Evolutionary conservation across 2,329 filamentous ascomycete genomes (phyloP), one percentile per base, ranked within the genome.

Genomic region (Trichoderma sp.): DNA sequence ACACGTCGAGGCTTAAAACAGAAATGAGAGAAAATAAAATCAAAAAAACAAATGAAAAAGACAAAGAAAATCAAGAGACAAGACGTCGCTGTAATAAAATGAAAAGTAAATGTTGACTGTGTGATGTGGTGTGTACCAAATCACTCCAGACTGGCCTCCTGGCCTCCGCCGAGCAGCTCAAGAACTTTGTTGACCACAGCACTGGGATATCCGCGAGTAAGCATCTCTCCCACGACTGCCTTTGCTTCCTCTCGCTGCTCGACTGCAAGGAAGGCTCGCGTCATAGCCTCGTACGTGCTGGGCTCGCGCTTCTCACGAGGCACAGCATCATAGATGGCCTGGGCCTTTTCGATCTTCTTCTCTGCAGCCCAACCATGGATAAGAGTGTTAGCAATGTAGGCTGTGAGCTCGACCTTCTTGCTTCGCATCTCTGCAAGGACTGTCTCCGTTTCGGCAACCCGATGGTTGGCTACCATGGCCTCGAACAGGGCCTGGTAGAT

Each of bases 281-380:
- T 97, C 96, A 99, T 99, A 53, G 95, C 95, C 84, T 99, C 96
- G 81, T 99, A 99, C 5, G 96, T 99, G 85, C 94, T 98, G 4
- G 96, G 96, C 84, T 99, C 96, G 71, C 96, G 91, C 83, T 91
- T 94, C 70, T 90, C 88, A 32, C 89, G 87, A 9, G 91, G 89
- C 4, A 99, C 91, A n/a, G 88, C 86, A 72, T 92, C 88, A 80
- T 97, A 99, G 73, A 98, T 90, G 28, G 87, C 84, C 78, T 91
- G 90, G 21, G 94, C 93, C 82, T 94, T 95, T 73, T 84, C 83
- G 58, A 98, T 92, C 74, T 97, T 88, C 82, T 92, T 92, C 80
- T 93, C 92, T 15, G 91, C 88, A 26, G 95, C 93, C 95, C 96
- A 99, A 74, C 96, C 96, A 79, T 98, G 95, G 78, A 99, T 98